Percentiles rank a stretch among this genome's conserved stretches.
These are phyloP conservation scores for Neonectria magnoliae DNA, from an alignment of 2,329 filamentous ascomycete species.

Conservation along the genomic window DNA sequence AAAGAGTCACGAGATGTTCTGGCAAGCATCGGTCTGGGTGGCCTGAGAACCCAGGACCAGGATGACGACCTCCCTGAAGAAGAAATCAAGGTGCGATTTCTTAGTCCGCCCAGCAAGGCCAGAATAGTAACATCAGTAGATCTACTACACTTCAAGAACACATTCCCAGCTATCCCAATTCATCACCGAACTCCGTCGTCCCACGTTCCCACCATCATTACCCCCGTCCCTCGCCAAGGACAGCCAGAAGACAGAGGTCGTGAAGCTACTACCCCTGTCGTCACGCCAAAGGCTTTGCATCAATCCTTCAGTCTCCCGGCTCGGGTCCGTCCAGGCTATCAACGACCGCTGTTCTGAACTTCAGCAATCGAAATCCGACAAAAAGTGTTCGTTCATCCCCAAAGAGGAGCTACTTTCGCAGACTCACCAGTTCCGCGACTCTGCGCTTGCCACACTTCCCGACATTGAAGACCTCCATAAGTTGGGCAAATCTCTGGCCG, in stretches of 20 bases:
- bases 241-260: slow-evolving; percentile 48
- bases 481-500: slow-evolving; percentile 79
- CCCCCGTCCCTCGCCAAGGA: slow-evolving; percentile 53
- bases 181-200: slow-evolving; percentile 80
- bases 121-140: slow-evolving; percentile 56
- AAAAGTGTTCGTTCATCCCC: slow-evolving; percentile 80
- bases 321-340: slow-evolving; percentile 80
- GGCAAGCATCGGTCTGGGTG: slow-evolving; percentile 67
- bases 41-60: slow-evolving; percentile 47
- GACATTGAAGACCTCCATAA: slow-evolving; percentile 92
- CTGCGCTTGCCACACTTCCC: slow-evolving; percentile 82
- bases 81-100: slow-evolving; percentile 69
- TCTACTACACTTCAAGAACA: slow-evolving; percentile 92
- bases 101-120: slow-evolving; percentile 10
- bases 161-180: slow-evolving; percentile 94
- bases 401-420: slow-evolving; percentile 78
- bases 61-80: slow-evolving; percentile 64
- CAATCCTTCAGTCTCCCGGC: slow-evolving; percentile 79
- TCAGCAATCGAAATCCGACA: slow-evolving; percentile 71
- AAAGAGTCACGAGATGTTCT: slow-evolving; percentile 80
- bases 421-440: slow-evolving; percentile 85
- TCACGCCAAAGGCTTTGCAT: slow-evolving; percentile 92
- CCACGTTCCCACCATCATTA: slow-evolving; percentile 79
- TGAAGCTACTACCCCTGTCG: slow-evolving; percentile 86
- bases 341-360: slow-evolving; percentile 94